Evolutionary conservation across 2,329 filamentous ascomycete genomes (phyloP), one percentile per base, ranked within the genome.

Genomic region (Fusarium duplospermum): DNA sequence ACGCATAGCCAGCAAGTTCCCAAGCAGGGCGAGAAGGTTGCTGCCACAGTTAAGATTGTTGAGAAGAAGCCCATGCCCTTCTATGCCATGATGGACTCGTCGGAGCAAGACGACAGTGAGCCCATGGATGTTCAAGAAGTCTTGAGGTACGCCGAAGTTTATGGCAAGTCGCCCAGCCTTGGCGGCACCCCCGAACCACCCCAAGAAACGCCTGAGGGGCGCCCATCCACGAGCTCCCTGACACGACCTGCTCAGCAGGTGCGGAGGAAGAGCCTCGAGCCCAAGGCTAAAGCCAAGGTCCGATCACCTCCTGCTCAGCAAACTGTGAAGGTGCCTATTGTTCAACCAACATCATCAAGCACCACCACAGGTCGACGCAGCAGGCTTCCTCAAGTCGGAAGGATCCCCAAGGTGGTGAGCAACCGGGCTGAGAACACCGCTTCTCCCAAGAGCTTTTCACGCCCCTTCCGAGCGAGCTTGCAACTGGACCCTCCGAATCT

Each of bases 401-500:
- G 95, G 18, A 98, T 98, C 61, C 95, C 95, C 10, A 91, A 91
- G 77, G 94, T 98, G 5, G 87, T 96, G 33, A 94, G 90, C 54
- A 91, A 89, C 56, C 89, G 91, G 62, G 86, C 91, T 38, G 89
- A 93, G 71, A 89, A 89, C 57, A 50, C 45, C 24, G 89, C 90
- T 1, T 92, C 93, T 1, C 89, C 93, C 2, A 92, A 91, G 79
- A 97, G 94, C 35, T 98, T 98, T 81, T 98, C 95, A 4, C 88
- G 94, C 10, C 94, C 95, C 0, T 97, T 98, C 80, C 83, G 87
- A 58, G 81, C 87, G 14, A 91, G 89, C 73, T 71, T 86, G 50
- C 85, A 87, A 66, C 73, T 67, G 63, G 78, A 62, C 64, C 78
- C 54, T 52, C 79, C 61, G 59, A 82, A 13, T 79, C 84, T 71